Evolutionary conservation across 495 filamentous ascomycete species (phyloP).

Genomic region (Cercophora newfieldiana): DNA sequence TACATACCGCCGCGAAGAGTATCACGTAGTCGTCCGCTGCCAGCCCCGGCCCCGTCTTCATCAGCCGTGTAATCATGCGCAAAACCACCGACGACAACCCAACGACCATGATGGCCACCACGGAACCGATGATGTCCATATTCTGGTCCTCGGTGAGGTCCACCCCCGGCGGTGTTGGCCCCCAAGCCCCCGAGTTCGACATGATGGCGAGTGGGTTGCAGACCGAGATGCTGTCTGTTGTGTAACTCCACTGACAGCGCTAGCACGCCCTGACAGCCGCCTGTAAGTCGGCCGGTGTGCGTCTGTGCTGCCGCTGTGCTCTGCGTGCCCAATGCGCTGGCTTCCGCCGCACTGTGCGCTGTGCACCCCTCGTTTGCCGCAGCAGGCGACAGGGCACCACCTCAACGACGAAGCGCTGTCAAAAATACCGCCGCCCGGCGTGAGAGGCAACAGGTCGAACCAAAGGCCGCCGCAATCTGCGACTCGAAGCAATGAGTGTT

Average conservation of each 20-base stretch:
- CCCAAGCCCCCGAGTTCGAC: conserved; percentile 23
- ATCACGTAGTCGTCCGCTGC: conserved; percentile 26
- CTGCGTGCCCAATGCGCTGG: background rate
- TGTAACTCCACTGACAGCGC: background rate
- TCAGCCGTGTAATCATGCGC: conserved; percentile 18
- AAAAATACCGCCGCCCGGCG: background rate
- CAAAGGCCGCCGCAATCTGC: background rate
- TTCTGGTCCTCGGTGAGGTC: conserved; percentile 24
- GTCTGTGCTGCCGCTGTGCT: background rate
- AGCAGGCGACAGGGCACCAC: background rate
- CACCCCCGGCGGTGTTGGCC: conserved; percentile 17
- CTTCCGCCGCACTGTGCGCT: background rate
- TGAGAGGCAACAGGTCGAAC: background rate
- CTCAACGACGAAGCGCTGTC: background rate
- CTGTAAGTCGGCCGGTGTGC: background rate
- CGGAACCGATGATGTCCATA: conserved; percentile 22
- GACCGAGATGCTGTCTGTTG: no score
- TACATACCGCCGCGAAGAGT: conserved; percentile 21
- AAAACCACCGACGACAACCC: conserved; percentile 20
- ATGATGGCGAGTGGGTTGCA: background rate
- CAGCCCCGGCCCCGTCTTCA: conserved; percentile 21
- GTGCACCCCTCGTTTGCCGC: background rate
- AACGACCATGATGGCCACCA: conserved; percentile 23
- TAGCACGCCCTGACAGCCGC: background rate
- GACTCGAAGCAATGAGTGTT: background rate